Evolutionary conservation across 129 eudicot species (phyloP).

Genomic region (Centella asiatica): DNA sequence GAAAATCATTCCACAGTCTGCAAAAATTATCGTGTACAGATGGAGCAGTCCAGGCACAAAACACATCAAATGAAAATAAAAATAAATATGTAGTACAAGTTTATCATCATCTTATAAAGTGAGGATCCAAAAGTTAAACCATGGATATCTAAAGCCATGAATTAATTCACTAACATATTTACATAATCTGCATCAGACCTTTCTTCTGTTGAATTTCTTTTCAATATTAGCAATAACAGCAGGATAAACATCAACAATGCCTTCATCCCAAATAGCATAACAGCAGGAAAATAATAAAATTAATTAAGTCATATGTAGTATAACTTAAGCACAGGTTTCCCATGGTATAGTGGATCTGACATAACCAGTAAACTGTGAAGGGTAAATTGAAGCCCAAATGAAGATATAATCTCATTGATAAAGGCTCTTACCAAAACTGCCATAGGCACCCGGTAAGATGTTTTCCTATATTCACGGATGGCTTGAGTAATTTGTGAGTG

Average conservation of each 20-base stretch:
- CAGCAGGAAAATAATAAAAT: background rate
- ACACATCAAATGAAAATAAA: background rate
- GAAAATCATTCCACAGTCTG: background rate
- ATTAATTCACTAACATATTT: no score
- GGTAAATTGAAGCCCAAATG: background rate
- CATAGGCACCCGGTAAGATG: conserved; percentile 82
- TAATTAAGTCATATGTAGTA: background rate
- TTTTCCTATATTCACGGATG: conserved; percentile 73
- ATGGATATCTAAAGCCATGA: no score
- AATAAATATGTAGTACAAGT: background rate
- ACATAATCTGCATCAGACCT: no score
- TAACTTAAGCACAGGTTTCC: background rate
- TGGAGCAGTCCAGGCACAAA: background rate
- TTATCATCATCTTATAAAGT: background rate
- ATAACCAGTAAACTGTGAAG: no score
- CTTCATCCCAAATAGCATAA: background rate
- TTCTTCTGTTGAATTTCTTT: no score
- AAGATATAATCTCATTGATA: background rate
- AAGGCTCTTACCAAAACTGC: conserved; percentile 64
- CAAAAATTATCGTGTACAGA: background rate
- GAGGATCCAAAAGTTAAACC: background rate
- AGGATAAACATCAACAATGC: no score
- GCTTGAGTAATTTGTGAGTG: conserved; percentile 89
- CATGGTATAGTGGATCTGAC: background rate
- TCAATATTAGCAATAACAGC: no score